These are phyloP conservation scores for Somion occarium DNA, from an alignment of 1,284 basidiomycete species.

Conservation along the genomic window DNA sequence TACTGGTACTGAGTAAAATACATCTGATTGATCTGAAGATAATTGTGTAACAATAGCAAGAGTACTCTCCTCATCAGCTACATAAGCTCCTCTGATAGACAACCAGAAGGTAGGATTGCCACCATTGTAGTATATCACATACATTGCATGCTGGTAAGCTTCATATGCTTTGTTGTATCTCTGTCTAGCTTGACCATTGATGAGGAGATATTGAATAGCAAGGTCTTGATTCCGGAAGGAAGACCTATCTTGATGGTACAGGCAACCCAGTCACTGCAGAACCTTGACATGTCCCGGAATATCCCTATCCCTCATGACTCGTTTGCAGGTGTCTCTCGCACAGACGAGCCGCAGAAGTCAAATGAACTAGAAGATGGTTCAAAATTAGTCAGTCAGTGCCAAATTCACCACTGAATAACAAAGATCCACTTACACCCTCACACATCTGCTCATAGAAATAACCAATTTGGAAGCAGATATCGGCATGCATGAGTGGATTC, in stretches of 20 bases:
- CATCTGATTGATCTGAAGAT: too few relatives aligned
- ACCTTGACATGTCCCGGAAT: slow-evolving; percentile 97
- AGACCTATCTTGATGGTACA: slow-evolving; percentile 94
- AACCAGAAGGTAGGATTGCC: slow-evolving; percentile 99
- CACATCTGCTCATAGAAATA: slow-evolving; percentile 98
- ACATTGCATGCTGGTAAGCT: slow-evolving; percentile 97
- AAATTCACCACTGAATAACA: too few relatives aligned
- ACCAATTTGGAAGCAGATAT: slow-evolving; percentile 99
- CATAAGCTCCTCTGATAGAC: slow-evolving; percentile 97
- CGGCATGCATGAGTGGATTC: slow-evolving; percentile 91
- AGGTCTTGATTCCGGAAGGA: slow-evolving; percentile 94
- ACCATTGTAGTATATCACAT: slow-evolving; percentile 97
- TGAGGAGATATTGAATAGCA: slow-evolving; percentile 91
- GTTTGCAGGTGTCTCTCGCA: slow-evolving; percentile 95
- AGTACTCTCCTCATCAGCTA: too few relatives aligned
- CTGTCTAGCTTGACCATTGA: slow-evolving; percentile 92
- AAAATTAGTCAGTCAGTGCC: too few relatives aligned
- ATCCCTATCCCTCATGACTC: slow-evolving; percentile 90
- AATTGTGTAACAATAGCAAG: too few relatives aligned
- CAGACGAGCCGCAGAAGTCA: slow-evolving; percentile 61
- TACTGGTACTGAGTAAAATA: too few relatives aligned
- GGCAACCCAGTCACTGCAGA: slow-evolving; percentile 95
- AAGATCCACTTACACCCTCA: slow-evolving; percentile 65
- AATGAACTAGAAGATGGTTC: slow-evolving; percentile 8
- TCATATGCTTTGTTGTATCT: slow-evolving; percentile 99